Evolutionary conservation across 1,284 basidiomycete genomes (phyloP), one percentile per base, ranked within the genome.

Genomic region (Pseudozyma thailandica): DNA sequence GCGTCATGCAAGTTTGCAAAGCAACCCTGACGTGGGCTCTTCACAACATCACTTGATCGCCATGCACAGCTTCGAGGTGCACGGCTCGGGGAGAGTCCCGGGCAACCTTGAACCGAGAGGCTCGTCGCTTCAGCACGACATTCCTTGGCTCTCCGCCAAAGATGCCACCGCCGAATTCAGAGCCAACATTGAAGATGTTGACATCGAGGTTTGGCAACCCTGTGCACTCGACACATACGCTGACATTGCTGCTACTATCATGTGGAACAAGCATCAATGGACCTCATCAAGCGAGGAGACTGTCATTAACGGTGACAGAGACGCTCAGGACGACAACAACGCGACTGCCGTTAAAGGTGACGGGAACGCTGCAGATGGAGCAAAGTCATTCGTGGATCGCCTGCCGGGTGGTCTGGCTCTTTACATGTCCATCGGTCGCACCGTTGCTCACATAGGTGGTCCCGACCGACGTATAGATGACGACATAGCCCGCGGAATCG

Each of bases 171-270:
- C 72, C 23, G 69, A 77, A 28, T 59, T 73, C 18, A 56, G 64
- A 18, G 53, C 62, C 42, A 65, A 48, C 35, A 55, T 79, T 28
- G 75, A 77, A 47, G 75, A 77, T 39, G 35, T 79, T 8, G 77
- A 79, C 44, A 33, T 77, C n/a, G 75, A 77, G 33, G 49, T 75
- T 10, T 79, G 77, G 74, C 72, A 77, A 16, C 55, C 69, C 25
- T 39, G 43, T 28, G 73, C 63, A 12, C 57, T 78, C 5, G 49
- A 71, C 9, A 53, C 66, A 2, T 74, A 68, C 43, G 48, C 58
- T 6, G 51, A 62, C 15, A 47, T 75, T 7, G 55, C 51, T 38
- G 43, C 43, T 10, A 16, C 54, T 38, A 16, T 74, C 4, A 9
- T 47, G 9, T n/a, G 50, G 4, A 57, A 50, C 13, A 55, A 39